Percentiles rank a stretch among this genome's conserved stretches.
These are phyloP conservation scores for Teunomyces aglyptinius DNA, from an alignment of 805 yeast species.

Conservation along the genomic window DNA sequence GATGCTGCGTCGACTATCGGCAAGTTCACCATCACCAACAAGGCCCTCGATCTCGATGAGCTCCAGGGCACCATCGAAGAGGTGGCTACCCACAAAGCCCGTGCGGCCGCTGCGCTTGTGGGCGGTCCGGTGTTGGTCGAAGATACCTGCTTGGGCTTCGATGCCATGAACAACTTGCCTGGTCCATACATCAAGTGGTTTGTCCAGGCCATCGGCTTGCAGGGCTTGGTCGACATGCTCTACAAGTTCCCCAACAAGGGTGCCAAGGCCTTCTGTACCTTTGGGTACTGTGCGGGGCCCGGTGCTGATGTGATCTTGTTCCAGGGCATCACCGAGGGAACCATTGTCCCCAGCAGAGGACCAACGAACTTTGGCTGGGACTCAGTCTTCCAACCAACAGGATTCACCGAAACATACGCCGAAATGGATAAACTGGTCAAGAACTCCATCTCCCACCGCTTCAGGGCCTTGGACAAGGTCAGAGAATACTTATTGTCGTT, in stretches of 20 bases:
- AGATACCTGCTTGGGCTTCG: constrained; percentile 87
- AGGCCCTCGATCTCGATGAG: constrained; percentile 80
- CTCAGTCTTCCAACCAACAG: constrained; percentile 81
- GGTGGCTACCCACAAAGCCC: constrained; percentile 78
- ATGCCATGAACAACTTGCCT: constrained; percentile 77
- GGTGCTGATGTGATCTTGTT: constrained; percentile 70
- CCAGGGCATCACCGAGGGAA: constrained; percentile 82
- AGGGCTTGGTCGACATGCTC: constrained; percentile 74
- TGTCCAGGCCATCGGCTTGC: constrained; percentile 67
- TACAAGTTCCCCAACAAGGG: constrained; percentile 77
- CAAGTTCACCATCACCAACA: constrained; percentile 52
- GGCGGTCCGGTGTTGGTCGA: constrained; percentile 89
- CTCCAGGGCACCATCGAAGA: constrained; percentile 84
- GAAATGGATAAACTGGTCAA: constrained; percentile 79
- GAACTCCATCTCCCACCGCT: constrained; percentile 85
- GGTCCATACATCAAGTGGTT: constrained; percentile 98
- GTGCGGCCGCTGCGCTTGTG: constrained; percentile 61
- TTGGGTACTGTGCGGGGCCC: constrained; percentile 86
- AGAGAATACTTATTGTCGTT: constrained; percentile 46
- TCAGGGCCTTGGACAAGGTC: constrained; percentile 73
- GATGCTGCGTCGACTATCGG: constrained; percentile 26
- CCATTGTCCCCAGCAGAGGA: constrained; percentile 75
- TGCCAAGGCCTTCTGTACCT: constrained; percentile 88
- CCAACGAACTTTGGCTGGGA: constrained; percentile 93
- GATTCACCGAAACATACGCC: constrained; percentile 69